Evolutionary conservation across 2,329 filamentous ascomycete genomes (phyloP).

Genomic region (Colletotrichum sp.): DNA sequence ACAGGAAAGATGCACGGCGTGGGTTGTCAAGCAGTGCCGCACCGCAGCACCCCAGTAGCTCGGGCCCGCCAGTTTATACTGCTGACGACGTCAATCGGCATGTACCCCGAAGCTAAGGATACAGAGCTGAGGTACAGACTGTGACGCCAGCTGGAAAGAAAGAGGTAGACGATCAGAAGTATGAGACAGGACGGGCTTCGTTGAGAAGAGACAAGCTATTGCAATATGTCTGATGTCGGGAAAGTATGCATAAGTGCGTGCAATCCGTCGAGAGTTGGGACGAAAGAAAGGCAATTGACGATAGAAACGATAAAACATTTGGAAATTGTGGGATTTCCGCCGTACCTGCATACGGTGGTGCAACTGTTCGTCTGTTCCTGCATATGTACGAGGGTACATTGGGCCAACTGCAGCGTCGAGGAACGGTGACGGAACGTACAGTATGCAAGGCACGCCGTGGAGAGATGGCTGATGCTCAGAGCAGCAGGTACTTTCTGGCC

Average conservation of each 20-base stretch:
- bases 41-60: neutral
- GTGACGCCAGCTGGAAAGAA: neutral
- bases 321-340: neutral
- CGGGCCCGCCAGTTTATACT: neutral
- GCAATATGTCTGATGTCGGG: neutral
- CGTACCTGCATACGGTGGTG: conserved; percentile 20
- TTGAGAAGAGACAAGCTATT: neutral
- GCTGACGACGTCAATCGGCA: neutral
- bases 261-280: neutral
- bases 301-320: neutral
- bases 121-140: neutral
- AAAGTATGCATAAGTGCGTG: neutral
- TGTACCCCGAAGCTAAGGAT: neutral
- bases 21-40: neutral
- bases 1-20: neutral
- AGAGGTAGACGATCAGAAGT: neutral
- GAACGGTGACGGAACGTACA: neutral
- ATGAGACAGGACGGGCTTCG: neutral
- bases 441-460: conserved; percentile 15
- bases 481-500: neutral
- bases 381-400: conserved; percentile 8
- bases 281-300: neutral
- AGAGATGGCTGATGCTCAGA: neutral
- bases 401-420: neutral
- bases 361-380: conserved; percentile 18